phyloP scores from a whole-genome alignment of 2,329 filamentous ascomycete genomes.

The Epichloe coenophiala region DNA sequence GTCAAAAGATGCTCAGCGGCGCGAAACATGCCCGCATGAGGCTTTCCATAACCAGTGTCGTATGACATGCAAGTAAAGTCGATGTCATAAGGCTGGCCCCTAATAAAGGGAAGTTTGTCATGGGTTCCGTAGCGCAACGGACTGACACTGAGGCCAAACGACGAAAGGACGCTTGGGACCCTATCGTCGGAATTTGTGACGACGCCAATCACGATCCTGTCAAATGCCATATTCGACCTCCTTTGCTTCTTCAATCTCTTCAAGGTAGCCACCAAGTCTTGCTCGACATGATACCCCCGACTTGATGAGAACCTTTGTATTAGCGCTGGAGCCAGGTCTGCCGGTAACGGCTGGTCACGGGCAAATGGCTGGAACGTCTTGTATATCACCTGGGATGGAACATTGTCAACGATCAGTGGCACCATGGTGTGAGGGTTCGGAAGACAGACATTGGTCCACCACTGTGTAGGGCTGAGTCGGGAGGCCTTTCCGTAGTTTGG shows the following conservation, averaged over 20 bases:
- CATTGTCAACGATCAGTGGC: not conserved
- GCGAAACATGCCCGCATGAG: constrained; percentile 39
- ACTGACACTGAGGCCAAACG: constrained; percentile 36
- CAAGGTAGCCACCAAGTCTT: constrained; percentile 32
- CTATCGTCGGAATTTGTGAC: constrained; percentile 51
- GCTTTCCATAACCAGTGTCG: constrained; percentile 48
- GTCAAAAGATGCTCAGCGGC: constrained; percentile 34
- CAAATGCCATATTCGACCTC: constrained; percentile 12
- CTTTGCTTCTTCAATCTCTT: constrained; percentile 21
- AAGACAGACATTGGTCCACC: constrained; percentile 44
- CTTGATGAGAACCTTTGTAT: constrained; percentile 38
- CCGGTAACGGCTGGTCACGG: constrained; percentile 23
- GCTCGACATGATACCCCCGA: constrained; percentile 37
- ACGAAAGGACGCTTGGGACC: constrained; percentile 38
- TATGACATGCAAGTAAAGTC: constrained; percentile 50
- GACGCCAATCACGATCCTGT: constrained; percentile 36
- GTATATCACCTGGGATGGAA: constrained; percentile 32
- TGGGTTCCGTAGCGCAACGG: constrained; percentile 17
- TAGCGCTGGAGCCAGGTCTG: constrained; percentile 32
- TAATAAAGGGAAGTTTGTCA: not conserved
- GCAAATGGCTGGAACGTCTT: constrained; percentile 35
- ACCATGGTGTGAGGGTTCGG: not conserved
- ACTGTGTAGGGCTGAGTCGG: constrained; percentile 35
- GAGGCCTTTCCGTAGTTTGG: constrained; percentile 46
- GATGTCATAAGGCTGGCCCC: constrained; percentile 20